Conservation (phyloP, 2,329 filamentous ascomycete genomes). For the Nothophaeocryptopus gaeumannii region DNA sequence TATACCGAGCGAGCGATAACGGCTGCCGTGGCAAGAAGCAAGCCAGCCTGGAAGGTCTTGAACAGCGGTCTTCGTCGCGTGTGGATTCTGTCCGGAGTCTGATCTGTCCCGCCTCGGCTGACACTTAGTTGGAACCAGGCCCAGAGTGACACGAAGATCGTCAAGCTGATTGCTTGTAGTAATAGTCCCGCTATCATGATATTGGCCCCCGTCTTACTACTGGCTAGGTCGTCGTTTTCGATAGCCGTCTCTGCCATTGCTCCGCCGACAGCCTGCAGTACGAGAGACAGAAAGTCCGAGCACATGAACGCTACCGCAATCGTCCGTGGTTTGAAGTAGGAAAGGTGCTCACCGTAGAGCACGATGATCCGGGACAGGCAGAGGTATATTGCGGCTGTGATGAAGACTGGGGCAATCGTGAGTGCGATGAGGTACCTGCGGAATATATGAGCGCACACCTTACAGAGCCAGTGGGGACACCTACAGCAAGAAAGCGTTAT, state of each 20-base stretch:
- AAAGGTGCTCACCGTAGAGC: slow-evolving; percentile 47
- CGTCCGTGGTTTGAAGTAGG: slow-evolving; percentile 29
- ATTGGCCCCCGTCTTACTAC: slow-evolving; percentile 48
- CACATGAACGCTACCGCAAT: slow-evolving; percentile 56
- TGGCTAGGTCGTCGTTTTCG: slow-evolving; percentile 33
- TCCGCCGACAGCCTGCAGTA: slow-evolving; percentile 58
- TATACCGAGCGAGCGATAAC: slow-evolving; percentile 65
- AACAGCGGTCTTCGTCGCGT: slow-evolving; percentile 48
- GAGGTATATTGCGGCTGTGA: slow-evolving; percentile 56
- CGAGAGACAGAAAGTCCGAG: slow-evolving; percentile 55
- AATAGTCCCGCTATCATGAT: slow-evolving; percentile 58
- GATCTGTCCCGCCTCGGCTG: slow-evolving; percentile 14
- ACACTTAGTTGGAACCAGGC: slow-evolving; percentile 31
- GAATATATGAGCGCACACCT: neutral
- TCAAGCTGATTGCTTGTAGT: slow-evolving; percentile 53
- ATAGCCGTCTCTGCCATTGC: slow-evolving; percentile 54
- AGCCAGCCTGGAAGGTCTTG: slow-evolving; percentile 52
- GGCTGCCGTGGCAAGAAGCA: slow-evolving; percentile 54
- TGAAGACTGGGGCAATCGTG: slow-evolving; percentile 57
- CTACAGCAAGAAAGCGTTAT: slow-evolving; percentile 51
- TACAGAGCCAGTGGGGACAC: slow-evolving; percentile 7
- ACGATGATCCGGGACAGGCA: slow-evolving; percentile 57
- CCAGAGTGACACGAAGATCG: slow-evolving; percentile 45
- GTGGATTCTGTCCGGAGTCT: slow-evolving; percentile 19
- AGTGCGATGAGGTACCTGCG: slow-evolving; percentile 56